Evolutionary conservation across 768 basidiomycete species (phyloP).

Genomic region (Leccinum truebloodii): DNA sequence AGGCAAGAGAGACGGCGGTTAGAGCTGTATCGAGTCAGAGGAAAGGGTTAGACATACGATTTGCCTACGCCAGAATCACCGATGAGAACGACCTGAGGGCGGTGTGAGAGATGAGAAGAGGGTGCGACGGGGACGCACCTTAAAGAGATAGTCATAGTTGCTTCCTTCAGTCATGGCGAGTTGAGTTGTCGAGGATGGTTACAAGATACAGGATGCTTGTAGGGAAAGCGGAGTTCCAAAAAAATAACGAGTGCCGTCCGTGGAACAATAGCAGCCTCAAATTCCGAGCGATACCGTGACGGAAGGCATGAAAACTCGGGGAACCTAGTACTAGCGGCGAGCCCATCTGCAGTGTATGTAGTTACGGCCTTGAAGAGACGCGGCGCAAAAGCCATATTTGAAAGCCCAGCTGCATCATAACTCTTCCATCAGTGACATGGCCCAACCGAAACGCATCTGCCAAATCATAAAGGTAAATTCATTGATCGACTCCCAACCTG

Average conservation of each 20-base stretch:
- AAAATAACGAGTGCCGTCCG: not conserved
- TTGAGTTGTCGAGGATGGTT: constrained; percentile 13
- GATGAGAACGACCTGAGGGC: constrained; percentile 89
- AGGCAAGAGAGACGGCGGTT: not conserved
- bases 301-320: not conserved
- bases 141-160: constrained; percentile 99
- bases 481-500: not conserved
- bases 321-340: not conserved
- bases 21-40: not conserved
- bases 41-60: not conserved
- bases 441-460: constrained; percentile 55
- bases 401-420: constrained; percentile 1
- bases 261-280: not conserved
- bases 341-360: not conserved
- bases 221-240: constrained; percentile 35
- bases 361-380: not conserved
- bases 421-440: constrained; percentile 1
- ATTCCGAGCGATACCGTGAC: not conserved
- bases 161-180: constrained; percentile 81
- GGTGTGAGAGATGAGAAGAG: not conserved
- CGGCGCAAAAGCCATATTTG: not conserved
- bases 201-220: constrained; percentile 4
- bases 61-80: constrained; percentile 73
- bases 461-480: constrained; percentile 65
- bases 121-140: constrained; percentile 50